Conservation (phyloP, 176 grass and related monocot genomes). For the Carex scoparia region DNA sequence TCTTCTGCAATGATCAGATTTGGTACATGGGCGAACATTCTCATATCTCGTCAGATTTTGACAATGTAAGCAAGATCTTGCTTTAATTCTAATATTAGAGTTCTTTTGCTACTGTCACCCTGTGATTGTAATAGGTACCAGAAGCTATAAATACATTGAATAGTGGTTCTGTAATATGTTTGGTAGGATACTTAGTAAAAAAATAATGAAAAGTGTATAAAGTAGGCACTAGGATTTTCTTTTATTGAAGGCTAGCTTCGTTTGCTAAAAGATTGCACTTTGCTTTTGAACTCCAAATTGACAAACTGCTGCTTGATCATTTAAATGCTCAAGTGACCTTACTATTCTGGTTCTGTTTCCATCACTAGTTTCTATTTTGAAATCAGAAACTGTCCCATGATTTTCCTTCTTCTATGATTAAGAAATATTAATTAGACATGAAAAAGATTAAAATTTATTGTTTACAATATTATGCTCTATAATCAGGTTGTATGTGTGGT, state of each 20-base stretch:
- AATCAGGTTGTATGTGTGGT: constrained; percentile 78
- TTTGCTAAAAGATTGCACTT: background rate
- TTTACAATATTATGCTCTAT: constrained; percentile 11
- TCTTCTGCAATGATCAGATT: constrained; percentile 45
- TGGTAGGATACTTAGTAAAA: background rate
- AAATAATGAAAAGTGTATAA: background rate
- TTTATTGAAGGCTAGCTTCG: background rate
- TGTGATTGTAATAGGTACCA: background rate
- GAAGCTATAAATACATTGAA: background rate
- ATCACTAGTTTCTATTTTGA: constrained; percentile 5
- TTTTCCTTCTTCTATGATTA: background rate
- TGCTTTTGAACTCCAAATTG: background rate
- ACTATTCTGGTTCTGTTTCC: background rate
- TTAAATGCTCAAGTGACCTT: background rate
- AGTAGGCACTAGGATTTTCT: background rate
- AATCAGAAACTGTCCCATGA: background rate
- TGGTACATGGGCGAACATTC: constrained; percentile 99
- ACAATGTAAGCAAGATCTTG: constrained; percentile 74
- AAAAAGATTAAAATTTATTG: background rate
- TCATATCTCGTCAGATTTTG: constrained; percentile 88
- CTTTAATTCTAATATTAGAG: constrained; percentile 3
- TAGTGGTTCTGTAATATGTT: background rate
- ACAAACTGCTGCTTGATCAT: background rate
- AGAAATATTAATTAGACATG: background rate
- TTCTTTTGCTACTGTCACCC: background rate